Conservation (phyloP, 208 protist species). For the Trypanosoma melophagium region DNA sequence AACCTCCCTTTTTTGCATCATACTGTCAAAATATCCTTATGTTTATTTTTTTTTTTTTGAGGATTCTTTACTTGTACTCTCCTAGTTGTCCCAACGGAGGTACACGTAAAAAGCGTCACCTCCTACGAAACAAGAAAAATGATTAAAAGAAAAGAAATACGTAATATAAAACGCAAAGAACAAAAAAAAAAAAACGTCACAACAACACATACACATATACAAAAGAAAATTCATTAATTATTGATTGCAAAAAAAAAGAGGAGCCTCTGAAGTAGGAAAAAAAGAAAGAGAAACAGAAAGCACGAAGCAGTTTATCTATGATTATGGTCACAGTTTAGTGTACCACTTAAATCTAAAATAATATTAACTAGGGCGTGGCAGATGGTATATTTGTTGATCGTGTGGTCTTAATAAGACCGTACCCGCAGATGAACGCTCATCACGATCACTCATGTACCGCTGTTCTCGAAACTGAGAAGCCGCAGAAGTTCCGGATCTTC, state of each 20-base stretch:
- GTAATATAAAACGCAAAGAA: conserved; percentile 5
- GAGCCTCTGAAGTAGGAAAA: too few species aligned
- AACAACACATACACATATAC: background rate
- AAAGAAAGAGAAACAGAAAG: too few species aligned
- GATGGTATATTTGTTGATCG: background rate
- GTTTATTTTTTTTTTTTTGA: background rate
- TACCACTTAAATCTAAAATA: background rate
- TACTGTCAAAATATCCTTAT: background rate
- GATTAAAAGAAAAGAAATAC: background rate
- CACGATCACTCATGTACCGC: conserved; percentile 5
- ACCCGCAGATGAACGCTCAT: conserved; percentile 19
- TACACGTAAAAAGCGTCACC: too few species aligned
- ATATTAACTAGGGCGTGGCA: background rate
- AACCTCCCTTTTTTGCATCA: conserved; percentile 3
- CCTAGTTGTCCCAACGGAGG: too few species aligned
- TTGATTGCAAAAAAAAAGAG: too few species aligned
- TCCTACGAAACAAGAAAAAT: too few species aligned
- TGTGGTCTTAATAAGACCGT: conserved; percentile 15
- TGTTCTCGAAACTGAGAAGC: background rate
- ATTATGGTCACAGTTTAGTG: background rate
- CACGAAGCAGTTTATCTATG: background rate
- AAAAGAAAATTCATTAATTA: background rate
- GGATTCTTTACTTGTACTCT: too few species aligned
- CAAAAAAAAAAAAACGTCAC: background rate
- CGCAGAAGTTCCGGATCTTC: background rate